Conservation (phyloP, 2,329 filamentous ascomycete genomes). For the Colletotrichum sp. region DNA sequence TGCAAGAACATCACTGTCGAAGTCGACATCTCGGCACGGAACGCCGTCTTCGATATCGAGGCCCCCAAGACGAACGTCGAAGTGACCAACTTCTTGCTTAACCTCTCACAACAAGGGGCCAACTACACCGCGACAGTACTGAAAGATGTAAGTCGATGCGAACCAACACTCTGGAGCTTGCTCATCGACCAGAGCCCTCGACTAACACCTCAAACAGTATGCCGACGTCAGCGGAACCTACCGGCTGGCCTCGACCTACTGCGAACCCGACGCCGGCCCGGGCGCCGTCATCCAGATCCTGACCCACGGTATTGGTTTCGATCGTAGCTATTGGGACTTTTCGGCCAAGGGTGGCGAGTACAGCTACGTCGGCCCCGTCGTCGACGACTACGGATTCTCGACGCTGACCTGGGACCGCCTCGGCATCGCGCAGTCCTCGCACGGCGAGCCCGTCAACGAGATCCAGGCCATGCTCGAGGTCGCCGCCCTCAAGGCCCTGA, state of each 20-base stretch:
- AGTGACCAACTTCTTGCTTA: conserved; percentile 59
- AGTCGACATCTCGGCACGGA: conserved; percentile 57
- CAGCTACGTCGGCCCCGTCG: conserved; percentile 63
- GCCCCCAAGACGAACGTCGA: conserved; percentile 58
- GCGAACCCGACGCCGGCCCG: conserved; percentile 55
- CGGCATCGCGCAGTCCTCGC: conserved; percentile 63
- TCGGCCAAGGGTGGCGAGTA: conserved; percentile 64
- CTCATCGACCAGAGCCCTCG: no score
- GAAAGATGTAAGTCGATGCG: conserved; percentile 42
- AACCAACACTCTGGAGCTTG: neutral
- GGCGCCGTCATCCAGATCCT: conserved; percentile 40
- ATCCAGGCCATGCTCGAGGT: conserved; percentile 65
- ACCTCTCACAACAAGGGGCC: conserved; percentile 50
- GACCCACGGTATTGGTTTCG: conserved; percentile 47
- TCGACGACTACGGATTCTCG: conserved; percentile 59
- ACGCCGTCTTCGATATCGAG: conserved; percentile 57
- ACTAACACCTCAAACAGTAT: conserved; percentile 38
- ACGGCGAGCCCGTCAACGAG: conserved; percentile 63
- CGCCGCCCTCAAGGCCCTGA: conserved; percentile 61
- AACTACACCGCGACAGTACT: conserved; percentile 53
- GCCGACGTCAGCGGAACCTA: conserved; percentile 57
- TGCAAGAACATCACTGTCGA: conserved; percentile 60
- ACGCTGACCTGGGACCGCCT: conserved; percentile 68
- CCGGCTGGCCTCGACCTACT: conserved; percentile 65
- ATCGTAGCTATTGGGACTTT: conserved; percentile 65